Evolutionary conservation across 805 yeast species (phyloP), one percentile per base, ranked within the genome.

Genomic region (Alloascoidea hylecoeti): DNA sequence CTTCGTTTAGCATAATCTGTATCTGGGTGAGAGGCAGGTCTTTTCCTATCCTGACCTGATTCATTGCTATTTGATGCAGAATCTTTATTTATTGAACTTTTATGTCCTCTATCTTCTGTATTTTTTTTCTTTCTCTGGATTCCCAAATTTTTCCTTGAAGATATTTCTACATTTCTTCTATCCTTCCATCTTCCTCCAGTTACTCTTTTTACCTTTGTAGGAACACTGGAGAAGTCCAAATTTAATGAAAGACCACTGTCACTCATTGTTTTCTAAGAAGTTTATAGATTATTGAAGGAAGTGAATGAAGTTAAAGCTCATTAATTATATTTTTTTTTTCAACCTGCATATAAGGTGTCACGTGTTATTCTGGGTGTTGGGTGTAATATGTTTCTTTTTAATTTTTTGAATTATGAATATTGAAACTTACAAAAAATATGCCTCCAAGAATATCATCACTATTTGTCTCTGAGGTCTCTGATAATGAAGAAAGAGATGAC

Each of bases 161-260:
- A n/a, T n/a, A n/a, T n/a, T n/a, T n/a, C n/a, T n/a, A n/a, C n/a
- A n/a, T n/a, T 73, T 47, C 92, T 63, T 44, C 94, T 68, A 41
- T 84, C 94, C 48, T 71, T 78, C 95, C 95, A 84, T 45, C 68
- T 69, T 13, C 94, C 95, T 28, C 89, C 89, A 2, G 70, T 62
- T 2, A 45, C 44, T 40, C 49, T 41, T 45, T 44, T 41, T 17
- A 47, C 44, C 9, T 47, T 51, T 13, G 52, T 41, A 2, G 45
- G 33, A 0, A 43, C 41, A 13, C 47, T 42, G 34, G 44, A 37
- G 36, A 49, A 39, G 5, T 46, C 70, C 50, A 89, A 78, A 53
- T 89, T 89, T 49, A 89, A 54, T 49, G 88, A 57, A 57, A 88
- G 49, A 2, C 83, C 84, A 55, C 78, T 92, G 50, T 78, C 92